Conservation (phyloP, 495 filamentous ascomycete genomes). For the Hypoxylon fragiforme region DNA sequence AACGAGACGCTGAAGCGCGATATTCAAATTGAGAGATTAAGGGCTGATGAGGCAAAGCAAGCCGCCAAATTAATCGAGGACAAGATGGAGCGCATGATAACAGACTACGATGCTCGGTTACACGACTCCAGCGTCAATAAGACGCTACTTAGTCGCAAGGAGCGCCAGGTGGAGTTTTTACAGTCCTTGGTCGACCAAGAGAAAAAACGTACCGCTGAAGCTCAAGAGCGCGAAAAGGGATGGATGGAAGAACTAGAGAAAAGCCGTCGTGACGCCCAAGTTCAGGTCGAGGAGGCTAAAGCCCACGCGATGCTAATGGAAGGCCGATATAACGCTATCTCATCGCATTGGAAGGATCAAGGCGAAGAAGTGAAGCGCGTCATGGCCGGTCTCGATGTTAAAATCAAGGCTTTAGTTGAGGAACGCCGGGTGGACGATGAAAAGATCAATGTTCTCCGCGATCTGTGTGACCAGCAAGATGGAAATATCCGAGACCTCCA, state of each 20-base stretch:
- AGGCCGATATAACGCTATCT: constrained; percentile 71
- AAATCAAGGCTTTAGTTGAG: constrained; percentile 51
- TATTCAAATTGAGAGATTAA: constrained; percentile 69
- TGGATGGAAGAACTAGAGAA: constrained; percentile 66
- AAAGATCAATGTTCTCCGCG: constrained; percentile 58
- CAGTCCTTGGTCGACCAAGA: constrained; percentile 69
- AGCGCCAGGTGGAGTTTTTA: constrained; percentile 77
- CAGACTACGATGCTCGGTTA: constrained; percentile 68
- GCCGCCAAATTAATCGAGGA: constrained; percentile 72
- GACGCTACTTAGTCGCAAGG: constrained; percentile 71
- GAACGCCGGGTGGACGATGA: constrained; percentile 61
- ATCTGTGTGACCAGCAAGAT: constrained; percentile 70
- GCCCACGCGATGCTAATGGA: constrained; percentile 58
- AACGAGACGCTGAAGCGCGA: constrained; percentile 85
- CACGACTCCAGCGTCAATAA: constrained; percentile 73
- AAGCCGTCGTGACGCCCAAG: constrained; percentile 61
- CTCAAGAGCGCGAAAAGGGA: constrained; percentile 61
- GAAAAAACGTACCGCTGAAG: constrained; percentile 59
- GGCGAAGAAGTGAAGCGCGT: constrained; percentile 60
- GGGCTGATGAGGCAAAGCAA: constrained; percentile 72
- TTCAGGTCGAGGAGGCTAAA: constrained; percentile 64
- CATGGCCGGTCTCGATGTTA: constrained; percentile 57
- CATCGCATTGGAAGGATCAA: constrained; percentile 65
- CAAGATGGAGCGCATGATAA: constrained; percentile 68
- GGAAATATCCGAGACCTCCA: constrained; percentile 62